Evolutionary conservation across 1,284 basidiomycete genomes (phyloP).

Genomic region (Boletus calvinii): DNA sequence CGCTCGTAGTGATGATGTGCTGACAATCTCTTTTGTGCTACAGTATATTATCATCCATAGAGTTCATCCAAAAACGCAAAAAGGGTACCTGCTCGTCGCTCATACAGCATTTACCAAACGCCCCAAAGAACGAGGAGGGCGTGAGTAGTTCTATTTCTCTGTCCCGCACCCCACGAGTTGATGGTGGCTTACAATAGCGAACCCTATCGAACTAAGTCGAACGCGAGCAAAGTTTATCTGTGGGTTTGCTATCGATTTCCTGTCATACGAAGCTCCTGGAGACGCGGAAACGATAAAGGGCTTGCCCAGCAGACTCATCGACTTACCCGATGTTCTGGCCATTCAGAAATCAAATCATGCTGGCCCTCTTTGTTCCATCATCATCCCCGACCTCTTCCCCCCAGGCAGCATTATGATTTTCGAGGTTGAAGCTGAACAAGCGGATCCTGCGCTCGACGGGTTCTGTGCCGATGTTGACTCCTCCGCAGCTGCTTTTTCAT

Average conservation of each 20-base stretch:
- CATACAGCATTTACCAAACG: slow-evolving; percentile 87
- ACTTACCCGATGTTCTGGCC: slow-evolving; percentile 54
- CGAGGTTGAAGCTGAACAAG: slow-evolving; percentile 73
- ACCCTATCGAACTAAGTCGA: slow-evolving; percentile 78
- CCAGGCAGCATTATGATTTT: slow-evolving; percentile 92
- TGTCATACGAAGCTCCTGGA: slow-evolving; percentile 58
- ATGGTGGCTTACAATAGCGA: slow-evolving; percentile 48
- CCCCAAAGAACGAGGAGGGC: slow-evolving; percentile 73
- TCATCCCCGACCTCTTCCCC: slow-evolving; percentile 84
- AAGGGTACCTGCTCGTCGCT: slow-evolving; percentile 87
- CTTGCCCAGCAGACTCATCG: slow-evolving; percentile 68
- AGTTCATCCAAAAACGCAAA: slow-evolving; percentile 86
- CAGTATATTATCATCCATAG: slow-evolving; percentile 89
- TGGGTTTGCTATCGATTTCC: slow-evolving; percentile 73
- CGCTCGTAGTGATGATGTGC: neutral
- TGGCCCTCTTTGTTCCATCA: slow-evolving; percentile 74
- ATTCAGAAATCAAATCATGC: slow-evolving; percentile 61
- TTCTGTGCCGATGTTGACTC: slow-evolving; percentile 69
- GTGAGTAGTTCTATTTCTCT: slow-evolving; percentile 41
- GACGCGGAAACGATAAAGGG: slow-evolving; percentile 66
- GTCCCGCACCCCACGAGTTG: neutral
- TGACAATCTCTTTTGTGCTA: slow-evolving; percentile 6
- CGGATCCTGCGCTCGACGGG: slow-evolving; percentile 64
- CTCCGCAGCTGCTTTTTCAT: slow-evolving; percentile 68
- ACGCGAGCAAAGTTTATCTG: slow-evolving; percentile 79